Evolutionary conservation across 2,329 filamentous ascomycete species (phyloP).

Genomic region (Aspergillus amoenus): DNA sequence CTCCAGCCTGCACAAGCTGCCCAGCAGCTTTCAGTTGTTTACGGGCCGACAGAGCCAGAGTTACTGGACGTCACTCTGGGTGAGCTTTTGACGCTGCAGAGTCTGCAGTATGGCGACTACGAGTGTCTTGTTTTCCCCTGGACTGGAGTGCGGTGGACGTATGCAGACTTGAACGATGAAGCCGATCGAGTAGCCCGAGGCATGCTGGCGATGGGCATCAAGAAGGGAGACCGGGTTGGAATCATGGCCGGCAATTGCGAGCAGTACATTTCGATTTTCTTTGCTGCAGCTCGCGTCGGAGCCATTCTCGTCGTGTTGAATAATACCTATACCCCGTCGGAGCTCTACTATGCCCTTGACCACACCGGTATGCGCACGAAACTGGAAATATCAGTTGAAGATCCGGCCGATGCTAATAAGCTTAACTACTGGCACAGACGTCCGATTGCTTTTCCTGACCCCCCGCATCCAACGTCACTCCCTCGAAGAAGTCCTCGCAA

Average conservation of each 20-base stretch:
- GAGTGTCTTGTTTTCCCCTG: slow-evolving; percentile 74
- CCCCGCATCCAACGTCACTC: slow-evolving; percentile 66
- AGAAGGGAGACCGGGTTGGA: slow-evolving; percentile 67
- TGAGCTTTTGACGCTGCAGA: slow-evolving; percentile 71
- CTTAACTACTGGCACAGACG: slow-evolving; percentile 50
- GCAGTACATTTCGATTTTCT: slow-evolving; percentile 66
- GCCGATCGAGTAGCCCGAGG: slow-evolving; percentile 63
- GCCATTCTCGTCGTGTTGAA: slow-evolving; percentile 75
- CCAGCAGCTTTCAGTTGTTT: slow-evolving; percentile 55
- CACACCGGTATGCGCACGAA: slow-evolving; percentile 59
- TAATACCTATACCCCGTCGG: slow-evolving; percentile 75
- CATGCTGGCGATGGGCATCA: slow-evolving; percentile 65
- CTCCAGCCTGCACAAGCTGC: slow-evolving; percentile 19
- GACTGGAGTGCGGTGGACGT: slow-evolving; percentile 74
- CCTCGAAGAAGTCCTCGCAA: slow-evolving; percentile 59
- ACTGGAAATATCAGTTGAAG: too few relatives aligned
- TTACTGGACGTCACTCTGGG: slow-evolving; percentile 71
- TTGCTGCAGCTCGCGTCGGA: slow-evolving; percentile 66
- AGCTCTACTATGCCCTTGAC: slow-evolving; percentile 68
- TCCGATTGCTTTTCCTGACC: slow-evolving; percentile 72
- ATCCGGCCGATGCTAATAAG: background rate
- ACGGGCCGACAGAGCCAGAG: slow-evolving; percentile 67
- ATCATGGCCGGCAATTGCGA: slow-evolving; percentile 69
- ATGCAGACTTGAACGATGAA: slow-evolving; percentile 63
- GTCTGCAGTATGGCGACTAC: slow-evolving; percentile 60